phyloP scores from a whole-genome alignment of 192 early-diverging fungal genomes.

The Entomortierella parvispora region DNA sequence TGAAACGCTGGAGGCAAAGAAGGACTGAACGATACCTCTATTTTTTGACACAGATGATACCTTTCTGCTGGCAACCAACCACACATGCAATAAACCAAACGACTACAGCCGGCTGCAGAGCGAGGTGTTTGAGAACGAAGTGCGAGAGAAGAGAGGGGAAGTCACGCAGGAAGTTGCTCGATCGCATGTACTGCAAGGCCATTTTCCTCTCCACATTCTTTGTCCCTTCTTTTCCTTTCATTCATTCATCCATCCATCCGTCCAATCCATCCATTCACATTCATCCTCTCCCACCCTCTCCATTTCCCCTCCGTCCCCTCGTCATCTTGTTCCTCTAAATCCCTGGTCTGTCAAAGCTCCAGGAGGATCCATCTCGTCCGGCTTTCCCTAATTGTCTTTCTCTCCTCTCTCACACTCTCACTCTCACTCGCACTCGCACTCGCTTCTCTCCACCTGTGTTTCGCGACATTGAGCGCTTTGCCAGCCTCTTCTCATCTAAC shows the following conservation, averaged over 20 bases:
- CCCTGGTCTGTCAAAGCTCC: not conserved
- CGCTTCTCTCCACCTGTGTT: not conserved
- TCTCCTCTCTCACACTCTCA: not conserved
- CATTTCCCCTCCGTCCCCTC: not conserved
- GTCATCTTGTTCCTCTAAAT: not conserved
- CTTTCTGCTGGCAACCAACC: not conserved
- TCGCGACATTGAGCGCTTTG: no score
- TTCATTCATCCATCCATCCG: not conserved
- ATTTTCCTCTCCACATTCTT: not conserved
- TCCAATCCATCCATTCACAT: not conserved
- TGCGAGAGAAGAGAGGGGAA: no score
- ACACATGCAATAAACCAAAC: not conserved
- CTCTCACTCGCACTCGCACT: not conserved
- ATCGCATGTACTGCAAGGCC: not conserved
- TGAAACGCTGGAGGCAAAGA: slow-evolving; percentile 18
- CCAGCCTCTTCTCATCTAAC: no score
- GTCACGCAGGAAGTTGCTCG: no score
- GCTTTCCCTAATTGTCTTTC: not conserved
- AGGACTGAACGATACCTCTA: slow-evolving; percentile 6
- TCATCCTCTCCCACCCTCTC: not conserved
- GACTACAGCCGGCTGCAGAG: no score
- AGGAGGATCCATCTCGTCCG: not conserved
- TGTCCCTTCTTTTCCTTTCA: not conserved
- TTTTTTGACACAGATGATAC: not conserved
- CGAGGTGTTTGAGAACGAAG: no score